Percentiles rank a stretch among this genome's conserved stretches.
These are phyloP conservation scores for Corymbia maculata DNA, from an alignment of 345 rosid genomes.

Conservation along the genomic window DNA sequence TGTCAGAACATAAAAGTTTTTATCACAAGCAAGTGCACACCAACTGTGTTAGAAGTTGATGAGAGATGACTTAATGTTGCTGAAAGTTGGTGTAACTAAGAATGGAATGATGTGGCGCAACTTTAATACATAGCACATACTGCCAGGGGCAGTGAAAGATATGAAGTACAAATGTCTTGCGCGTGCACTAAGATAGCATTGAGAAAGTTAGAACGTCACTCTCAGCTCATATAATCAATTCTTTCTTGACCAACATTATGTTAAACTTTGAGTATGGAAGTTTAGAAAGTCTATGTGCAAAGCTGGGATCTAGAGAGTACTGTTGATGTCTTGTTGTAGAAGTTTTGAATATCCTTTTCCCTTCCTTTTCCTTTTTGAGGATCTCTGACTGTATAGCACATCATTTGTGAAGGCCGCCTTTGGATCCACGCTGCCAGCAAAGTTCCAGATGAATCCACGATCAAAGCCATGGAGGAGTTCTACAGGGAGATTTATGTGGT, in stretches of 20 bases:
- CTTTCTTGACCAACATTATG: not conserved
- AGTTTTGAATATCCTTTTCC: not conserved
- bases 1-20: not conserved
- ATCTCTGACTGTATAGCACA: not conserved
- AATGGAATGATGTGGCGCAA: not conserved
- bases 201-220: not conserved
- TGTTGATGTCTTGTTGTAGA: not conserved
- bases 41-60: not conserved
- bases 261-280: not conserved
- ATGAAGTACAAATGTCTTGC: not conserved
- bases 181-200: not conserved
- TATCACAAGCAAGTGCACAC: not conserved
- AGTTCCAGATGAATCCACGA: constrained; percentile 74
- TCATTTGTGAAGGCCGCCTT: constrained; percentile 52
- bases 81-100: not conserved
- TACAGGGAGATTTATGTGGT: constrained; percentile 38
- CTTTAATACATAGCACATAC: not conserved
- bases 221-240: not conserved
- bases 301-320: not conserved
- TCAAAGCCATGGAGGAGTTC: constrained; percentile 87
- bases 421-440: constrained; percentile 96
- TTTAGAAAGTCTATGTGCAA: not conserved
- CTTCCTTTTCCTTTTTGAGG: not conserved
- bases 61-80: not conserved
- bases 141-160: not conserved